A percentile compares a stretch with the other conserved stretches of the same genome.
Evolutionary conservation across 2,329 filamentous ascomycete genomes (phyloP).

Genomic region (Scortechinia acanthostroma): DNA sequence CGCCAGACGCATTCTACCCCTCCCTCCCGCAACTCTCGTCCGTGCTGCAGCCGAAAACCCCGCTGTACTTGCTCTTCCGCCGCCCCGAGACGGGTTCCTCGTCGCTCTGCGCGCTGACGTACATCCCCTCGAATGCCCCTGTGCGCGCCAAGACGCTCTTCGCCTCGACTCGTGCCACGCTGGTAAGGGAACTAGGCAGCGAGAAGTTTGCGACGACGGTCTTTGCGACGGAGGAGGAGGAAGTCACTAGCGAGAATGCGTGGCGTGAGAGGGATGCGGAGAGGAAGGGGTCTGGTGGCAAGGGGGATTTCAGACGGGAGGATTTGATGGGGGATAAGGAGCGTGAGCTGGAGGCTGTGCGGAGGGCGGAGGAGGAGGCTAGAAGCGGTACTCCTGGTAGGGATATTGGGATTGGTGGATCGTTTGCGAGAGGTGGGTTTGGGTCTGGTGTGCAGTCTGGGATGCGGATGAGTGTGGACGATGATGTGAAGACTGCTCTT

Average conservation of each 20-base stretch:
- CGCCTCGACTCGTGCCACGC: slow-evolving; percentile 52
- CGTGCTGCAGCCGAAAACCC: slow-evolving; percentile 42
- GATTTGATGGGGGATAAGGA: slow-evolving; percentile 57
- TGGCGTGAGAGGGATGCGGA: slow-evolving; percentile 41
- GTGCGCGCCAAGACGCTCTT: slow-evolving; percentile 62
- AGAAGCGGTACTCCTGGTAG: slow-evolving; percentile 39
- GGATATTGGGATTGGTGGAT: slow-evolving; percentile 33
- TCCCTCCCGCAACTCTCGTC: slow-evolving; percentile 23
- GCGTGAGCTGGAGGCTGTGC: slow-evolving; percentile 43
- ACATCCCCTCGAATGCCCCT: slow-evolving; percentile 53
- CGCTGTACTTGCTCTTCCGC: slow-evolving; percentile 55
- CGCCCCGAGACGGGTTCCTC: slow-evolving; percentile 23
- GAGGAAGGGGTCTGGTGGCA: slow-evolving; percentile 16
- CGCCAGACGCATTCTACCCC: neutral
- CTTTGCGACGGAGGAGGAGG: slow-evolving; percentile 49
- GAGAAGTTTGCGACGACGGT: slow-evolving; percentile 51
- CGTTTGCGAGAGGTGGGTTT: slow-evolving; percentile 13
- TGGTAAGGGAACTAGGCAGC: slow-evolving; percentile 49
- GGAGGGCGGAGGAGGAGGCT: slow-evolving; percentile 49
- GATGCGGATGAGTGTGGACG: slow-evolving; percentile 37
- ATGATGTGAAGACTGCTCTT: slow-evolving; percentile 42
- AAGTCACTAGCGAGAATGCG: slow-evolving; percentile 43
- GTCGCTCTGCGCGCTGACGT: slow-evolving; percentile 45
- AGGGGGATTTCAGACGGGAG: slow-evolving; percentile 19
- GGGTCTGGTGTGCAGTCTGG: slow-evolving; percentile 22